These are phyloP conservation scores for Penicillium steckii DNA, from an alignment of 495 filamentous ascomycete genomes.

Conservation along the genomic window DNA sequence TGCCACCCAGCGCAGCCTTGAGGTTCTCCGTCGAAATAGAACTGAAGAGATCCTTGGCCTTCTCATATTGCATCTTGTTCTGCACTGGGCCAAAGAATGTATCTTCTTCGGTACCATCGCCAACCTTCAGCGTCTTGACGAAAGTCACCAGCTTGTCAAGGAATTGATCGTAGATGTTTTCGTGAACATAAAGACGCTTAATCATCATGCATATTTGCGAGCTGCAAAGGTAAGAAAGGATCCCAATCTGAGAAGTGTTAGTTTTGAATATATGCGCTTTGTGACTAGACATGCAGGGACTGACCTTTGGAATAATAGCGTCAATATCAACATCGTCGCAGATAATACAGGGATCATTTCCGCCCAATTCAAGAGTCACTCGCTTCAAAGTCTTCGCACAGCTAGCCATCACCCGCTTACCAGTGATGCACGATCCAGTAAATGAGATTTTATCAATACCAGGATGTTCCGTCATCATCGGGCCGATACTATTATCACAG, in stretches of 20 bases:
- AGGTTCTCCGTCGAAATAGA: constrained; percentile 48
- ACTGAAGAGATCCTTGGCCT: constrained; percentile 49
- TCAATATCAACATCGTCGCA: constrained; percentile 65
- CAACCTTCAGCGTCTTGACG: constrained; percentile 49
- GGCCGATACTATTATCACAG: constrained; percentile 64
- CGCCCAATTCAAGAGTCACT: constrained; percentile 61
- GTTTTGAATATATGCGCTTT: not conserved
- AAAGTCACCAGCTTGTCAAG: constrained; percentile 52
- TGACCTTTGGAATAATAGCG: constrained; percentile 53
- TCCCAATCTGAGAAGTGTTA: not conserved
- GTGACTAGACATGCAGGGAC: not conserved
- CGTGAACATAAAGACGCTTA: constrained; percentile 70
- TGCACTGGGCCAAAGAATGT: constrained; percentile 56
- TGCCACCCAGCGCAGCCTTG: constrained; percentile 32
- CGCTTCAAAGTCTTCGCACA: constrained; percentile 61
- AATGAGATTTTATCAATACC: constrained; percentile 67
- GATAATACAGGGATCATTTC: constrained; percentile 68
- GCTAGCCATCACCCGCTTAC: constrained; percentile 60
- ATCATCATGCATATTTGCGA: constrained; percentile 57
- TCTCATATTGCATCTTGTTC: constrained; percentile 58
- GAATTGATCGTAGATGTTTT: constrained; percentile 64
- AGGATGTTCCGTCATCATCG: constrained; percentile 54
- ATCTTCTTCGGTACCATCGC: constrained; percentile 41
- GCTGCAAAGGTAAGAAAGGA: constrained; percentile 57
- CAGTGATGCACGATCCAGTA: constrained; percentile 63